Conservation (phyloP, 2,329 filamentous ascomycete species). For the Ophidiomyces ophidiicola region DNA sequence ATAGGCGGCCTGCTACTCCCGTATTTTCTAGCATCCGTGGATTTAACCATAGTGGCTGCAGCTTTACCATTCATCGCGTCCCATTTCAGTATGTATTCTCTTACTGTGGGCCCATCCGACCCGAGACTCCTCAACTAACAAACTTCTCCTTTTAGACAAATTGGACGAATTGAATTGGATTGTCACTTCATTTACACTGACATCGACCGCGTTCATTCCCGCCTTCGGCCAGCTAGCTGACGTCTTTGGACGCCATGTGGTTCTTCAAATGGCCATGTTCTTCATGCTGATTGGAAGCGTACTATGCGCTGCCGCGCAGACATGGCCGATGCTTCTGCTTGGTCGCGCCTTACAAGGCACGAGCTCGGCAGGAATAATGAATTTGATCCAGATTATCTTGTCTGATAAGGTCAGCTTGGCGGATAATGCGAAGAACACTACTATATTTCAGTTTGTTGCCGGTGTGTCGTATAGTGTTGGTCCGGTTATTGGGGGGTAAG, state of each 20-base stretch:
- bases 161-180: conserved; percentile 55
- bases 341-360: conserved; percentile 53
- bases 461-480: conserved; percentile 50
- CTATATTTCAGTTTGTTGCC: conserved; percentile 48
- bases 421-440: conserved; percentile 52
- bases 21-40: conserved; percentile 50
- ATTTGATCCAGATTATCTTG: conserved; percentile 50
- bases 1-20: conserved; percentile 48
- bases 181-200: conserved; percentile 56
- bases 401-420: conserved; percentile 51
- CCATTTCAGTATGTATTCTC: conserved; percentile 44
- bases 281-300: conserved; percentile 49
- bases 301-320: conserved; percentile 46
- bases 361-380: conserved; percentile 49
- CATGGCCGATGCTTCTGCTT: conserved; percentile 49
- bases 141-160: conserved; percentile 29
- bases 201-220: conserved; percentile 54
- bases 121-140: neutral
- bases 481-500: conserved; percentile 47
- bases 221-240: conserved; percentile 54
- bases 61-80: conserved; percentile 51
- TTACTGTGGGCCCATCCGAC: neutral
- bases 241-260: conserved; percentile 50
- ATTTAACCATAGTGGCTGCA: conserved; percentile 52
- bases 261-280: conserved; percentile 46